Evolutionary conservation across 106 monocot genomes (phyloP), one percentile per base, ranked within the genome.

Genomic region (Cymbidium sinense): DNA sequence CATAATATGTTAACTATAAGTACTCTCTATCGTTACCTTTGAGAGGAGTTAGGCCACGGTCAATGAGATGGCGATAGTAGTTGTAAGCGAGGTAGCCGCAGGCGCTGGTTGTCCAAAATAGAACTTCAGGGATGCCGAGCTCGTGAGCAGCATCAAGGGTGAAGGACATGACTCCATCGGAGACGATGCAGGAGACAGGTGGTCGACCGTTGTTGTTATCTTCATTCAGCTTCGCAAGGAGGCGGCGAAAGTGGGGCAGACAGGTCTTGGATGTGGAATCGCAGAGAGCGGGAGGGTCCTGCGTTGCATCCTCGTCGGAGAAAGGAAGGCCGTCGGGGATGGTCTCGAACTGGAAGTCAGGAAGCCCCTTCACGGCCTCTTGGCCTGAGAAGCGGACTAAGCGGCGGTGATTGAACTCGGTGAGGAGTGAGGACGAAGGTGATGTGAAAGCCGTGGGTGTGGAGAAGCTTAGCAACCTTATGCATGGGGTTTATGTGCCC

Each of bases 401-500:
- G n/a, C 80, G 80, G 23, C 55, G 29, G 77, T 85, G 78, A 81
- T 85, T 85, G 81, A 77, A 85, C 36, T 85, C 85, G 65, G 85
- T 81, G 81, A 81, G 70, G 64, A 85, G n/a, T n/a, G n/a, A n/a
- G n/a, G n/a, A n/a, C 85, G 78, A 85, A 81, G 41, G 85, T 85
- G 51, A 85, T 36, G 70, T 85, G 78, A 69, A 85, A 85, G 78
- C 81, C 85, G 23, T 36, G 0, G 67, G 36, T 34, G 54, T 79
- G 72, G 36, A 71, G 79, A 34, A 79, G 79, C 55, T 79, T 79
- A 52, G 47, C 78, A 3, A 54, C 17, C 30, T 82, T 82, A 0
- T 72, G 51, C 77, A 82, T 77, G 34, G 82, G 67, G 1, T 77
- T 70, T 19, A 82, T 77, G 77, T 82, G 82, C 51, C 82, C 82